Conservation (phyloP, 2,329 filamentous ascomycete genomes). For the Ustulina deusta region DNA sequence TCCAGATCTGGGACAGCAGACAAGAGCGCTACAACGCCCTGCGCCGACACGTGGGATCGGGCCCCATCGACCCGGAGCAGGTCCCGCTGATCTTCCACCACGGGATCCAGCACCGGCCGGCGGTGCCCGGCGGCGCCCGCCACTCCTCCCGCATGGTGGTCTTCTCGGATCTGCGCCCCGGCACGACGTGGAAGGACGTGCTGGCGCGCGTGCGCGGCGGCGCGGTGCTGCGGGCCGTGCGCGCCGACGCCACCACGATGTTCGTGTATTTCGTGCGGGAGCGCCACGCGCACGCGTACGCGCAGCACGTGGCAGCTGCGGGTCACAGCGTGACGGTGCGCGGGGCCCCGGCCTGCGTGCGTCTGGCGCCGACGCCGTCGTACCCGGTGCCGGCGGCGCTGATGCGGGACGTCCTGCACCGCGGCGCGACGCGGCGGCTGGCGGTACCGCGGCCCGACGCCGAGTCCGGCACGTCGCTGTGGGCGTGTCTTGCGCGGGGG, state of each 20-base stretch:
- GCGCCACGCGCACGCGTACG: not conserved
- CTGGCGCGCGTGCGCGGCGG: constrained; percentile 40
- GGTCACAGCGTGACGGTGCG: not conserved
- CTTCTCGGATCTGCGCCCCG: constrained; percentile 25
- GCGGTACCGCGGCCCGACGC: not conserved
- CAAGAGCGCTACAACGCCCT: not conserved
- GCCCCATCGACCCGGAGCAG: not conserved
- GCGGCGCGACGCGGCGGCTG: constrained; percentile 17
- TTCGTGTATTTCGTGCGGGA: constrained; percentile 11
- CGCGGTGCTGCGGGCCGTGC: constrained; percentile 14
- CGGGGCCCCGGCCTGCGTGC: constrained; percentile 3
- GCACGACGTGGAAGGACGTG: constrained; percentile 11
- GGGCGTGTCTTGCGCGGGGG: not conserved
- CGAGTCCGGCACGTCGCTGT: not conserved
- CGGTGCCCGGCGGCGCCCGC: too few relatives aligned
- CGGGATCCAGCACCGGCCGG: constrained; percentile 12
- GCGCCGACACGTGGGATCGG: not conserved
- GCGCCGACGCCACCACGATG: not conserved
- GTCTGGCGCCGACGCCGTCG: constrained; percentile 18
- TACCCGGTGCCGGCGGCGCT: constrained; percentile 15
- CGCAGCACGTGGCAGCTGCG: not conserved
- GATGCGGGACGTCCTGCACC: not conserved
- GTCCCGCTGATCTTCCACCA: constrained; percentile 1
- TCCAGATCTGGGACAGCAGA: constrained; percentile 12
- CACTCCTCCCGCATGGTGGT: constrained; percentile 38